These are phyloP conservation scores for Forsythia suspensa DNA, from an alignment of 257 asterid species.

Conservation along the genomic window DNA sequence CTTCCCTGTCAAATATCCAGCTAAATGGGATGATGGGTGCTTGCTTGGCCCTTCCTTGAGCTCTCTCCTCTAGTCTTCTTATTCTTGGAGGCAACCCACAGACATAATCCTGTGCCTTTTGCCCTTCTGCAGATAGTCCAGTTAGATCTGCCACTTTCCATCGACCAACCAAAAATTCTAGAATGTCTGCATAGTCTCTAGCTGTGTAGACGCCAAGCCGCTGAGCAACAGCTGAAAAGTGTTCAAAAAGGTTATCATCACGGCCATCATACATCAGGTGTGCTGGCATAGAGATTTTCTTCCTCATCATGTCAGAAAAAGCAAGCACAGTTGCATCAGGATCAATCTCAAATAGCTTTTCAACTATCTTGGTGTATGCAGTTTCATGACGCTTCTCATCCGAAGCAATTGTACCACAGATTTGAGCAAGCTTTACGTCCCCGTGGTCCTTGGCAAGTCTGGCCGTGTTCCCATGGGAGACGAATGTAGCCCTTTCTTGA, in stretches of 20 bases:
- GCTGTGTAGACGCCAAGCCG: conserved; percentile 24
- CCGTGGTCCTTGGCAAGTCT: conserved; percentile 25
- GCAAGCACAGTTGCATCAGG: conserved; percentile 20
- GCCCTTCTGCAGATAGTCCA: conserved; percentile 22
- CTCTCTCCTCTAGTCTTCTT: background rate
- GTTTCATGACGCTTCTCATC: conserved; percentile 29
- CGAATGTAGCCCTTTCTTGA: conserved; percentile 26
- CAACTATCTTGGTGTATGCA: conserved; percentile 22
- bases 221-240: conserved; percentile 22
- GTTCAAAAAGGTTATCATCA: conserved; percentile 16
- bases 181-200: conserved; percentile 20
- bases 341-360: conserved; percentile 24
- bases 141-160: conserved; percentile 20
- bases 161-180: conserved; percentile 17
- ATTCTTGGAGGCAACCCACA: conserved; percentile 20
- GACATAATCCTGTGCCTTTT: conserved; percentile 19
- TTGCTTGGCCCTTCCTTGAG: background rate
- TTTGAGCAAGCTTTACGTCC: conserved; percentile 13
- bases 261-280: conserved; percentile 23
- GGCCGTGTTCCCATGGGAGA: conserved; percentile 25
- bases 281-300: conserved; percentile 25
- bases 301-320: conserved; percentile 24
- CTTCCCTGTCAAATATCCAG: background rate
- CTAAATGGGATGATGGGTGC: background rate
- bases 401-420: conserved; percentile 20